Evolutionary conservation across 1,284 basidiomycete species (phyloP), one percentile per base, ranked within the genome.

Genomic region (Fomitopsis palustris): DNA sequence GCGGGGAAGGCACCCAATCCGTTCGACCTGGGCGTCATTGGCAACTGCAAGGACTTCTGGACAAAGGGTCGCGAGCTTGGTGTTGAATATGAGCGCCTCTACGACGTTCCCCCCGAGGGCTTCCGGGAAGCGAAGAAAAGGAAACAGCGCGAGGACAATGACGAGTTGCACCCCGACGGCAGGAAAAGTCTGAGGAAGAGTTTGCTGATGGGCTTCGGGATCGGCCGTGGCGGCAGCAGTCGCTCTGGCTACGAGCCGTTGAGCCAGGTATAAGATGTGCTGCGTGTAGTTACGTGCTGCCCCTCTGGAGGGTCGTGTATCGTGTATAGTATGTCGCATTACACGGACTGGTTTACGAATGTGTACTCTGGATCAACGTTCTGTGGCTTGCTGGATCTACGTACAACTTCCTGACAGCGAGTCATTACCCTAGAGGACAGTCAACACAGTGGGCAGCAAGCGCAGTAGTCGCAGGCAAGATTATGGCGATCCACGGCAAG

Each of bases 31-130:
- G 96, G 96, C 2, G 54, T 92, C 14, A 71, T 88, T 16, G 81
- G 83, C 66, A 99, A 99, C 74, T 99, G 97, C 74, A 85, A 83
- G 64, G 96, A 99, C 75, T 99, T 99, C 72, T 99, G 96, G 96
- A 87, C 87, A 49, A 84, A 83, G 55, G 94, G 95, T 21, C 78
- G 81, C 60, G 90, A 93, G 73, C 76, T 97, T 5, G 93, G 92
- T 1, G 87, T 99, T 27, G 90, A 96, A 72, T 99, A 98, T 75
- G 88, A 90, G 49, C 79, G 82, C 62, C 71, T 99, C 70, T 98
- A 96, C 73, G 96, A 97, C 70, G 83, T 99, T 7, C 95, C 95
- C 2, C 64, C 78, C 1, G 93, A 94, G 70, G 93, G 93, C 4
- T 93, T 93, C 70, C 72, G 75, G 53, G 90, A 90, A 71, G 88